Evolutionary conservation across 257 asterid species (phyloP).

Genomic region (Capsicum rhomboideum): DNA sequence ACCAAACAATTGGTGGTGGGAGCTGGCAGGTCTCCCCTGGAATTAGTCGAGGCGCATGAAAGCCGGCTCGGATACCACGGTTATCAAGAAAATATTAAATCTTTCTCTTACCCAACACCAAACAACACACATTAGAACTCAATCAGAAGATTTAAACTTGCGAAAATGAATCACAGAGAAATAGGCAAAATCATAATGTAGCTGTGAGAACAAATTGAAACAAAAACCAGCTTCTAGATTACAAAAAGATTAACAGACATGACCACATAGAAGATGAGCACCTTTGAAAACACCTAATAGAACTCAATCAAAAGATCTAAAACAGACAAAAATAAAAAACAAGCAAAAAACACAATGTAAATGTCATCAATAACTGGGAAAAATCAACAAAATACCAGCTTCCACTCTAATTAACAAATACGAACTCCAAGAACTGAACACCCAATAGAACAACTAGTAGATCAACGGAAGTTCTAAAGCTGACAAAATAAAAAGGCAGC

Average conservation of each 20-base stretch:
- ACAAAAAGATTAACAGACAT: not conserved
- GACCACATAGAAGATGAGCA: not conserved
- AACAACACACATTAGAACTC: not conserved
- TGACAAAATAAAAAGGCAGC: too few relatives aligned
- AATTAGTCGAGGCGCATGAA: too few relatives aligned
- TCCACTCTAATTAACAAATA: too few relatives aligned
- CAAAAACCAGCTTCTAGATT: not conserved
- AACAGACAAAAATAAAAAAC: not conserved
- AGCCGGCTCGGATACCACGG: too few relatives aligned
- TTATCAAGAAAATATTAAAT: too few relatives aligned
- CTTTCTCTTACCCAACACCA: not conserved
- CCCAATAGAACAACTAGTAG: too few relatives aligned
- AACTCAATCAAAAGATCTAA: not conserved
- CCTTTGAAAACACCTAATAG: not conserved
- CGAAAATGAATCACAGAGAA: not conserved
- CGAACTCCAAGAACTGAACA: not conserved
- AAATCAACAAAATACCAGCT: too few relatives aligned
- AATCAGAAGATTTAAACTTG: not conserved
- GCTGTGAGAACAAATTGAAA: not conserved
- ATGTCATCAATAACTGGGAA: too few relatives aligned
- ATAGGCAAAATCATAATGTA: not conserved
- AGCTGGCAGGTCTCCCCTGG: too few relatives aligned
- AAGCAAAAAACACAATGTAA: not conserved
- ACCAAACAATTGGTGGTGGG: too few relatives aligned
- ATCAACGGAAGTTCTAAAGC: too few relatives aligned